A percentile compares a stretch with the other conserved stretches of the same genome.
phyloP scores from a whole-genome alignment of 75 land plant species.

The Azolla pinnata region DNA sequence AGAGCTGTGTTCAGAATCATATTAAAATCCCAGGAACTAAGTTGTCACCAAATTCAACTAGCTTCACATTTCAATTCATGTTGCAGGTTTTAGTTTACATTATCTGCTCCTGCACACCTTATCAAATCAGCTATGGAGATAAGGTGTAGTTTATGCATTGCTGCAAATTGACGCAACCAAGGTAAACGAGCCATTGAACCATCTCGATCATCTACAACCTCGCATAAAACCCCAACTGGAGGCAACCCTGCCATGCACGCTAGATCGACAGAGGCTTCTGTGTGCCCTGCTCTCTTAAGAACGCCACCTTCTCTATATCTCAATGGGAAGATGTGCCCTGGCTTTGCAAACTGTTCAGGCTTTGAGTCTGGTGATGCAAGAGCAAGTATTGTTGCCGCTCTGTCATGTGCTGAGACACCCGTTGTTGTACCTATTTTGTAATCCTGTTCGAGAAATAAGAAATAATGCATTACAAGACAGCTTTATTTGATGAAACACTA shows the following conservation, averaged over 20 bases:
- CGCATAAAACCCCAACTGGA: slow-evolving; percentile 86
- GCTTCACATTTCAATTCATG: neutral
- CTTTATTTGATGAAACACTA: neutral
- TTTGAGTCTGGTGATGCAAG: slow-evolving; percentile 80
- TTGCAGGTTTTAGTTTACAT: neutral
- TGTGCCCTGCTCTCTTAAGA: slow-evolving; percentile 96
- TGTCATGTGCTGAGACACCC: slow-evolving; percentile 90
- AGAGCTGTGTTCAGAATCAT: neutral
- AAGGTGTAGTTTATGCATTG: slow-evolving; percentile 57
- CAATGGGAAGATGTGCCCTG: slow-evolving; percentile 94
- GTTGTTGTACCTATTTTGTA: slow-evolving; percentile 87
- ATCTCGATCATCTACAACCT: slow-evolving; percentile 87
- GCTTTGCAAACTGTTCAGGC: slow-evolving; percentile 75
- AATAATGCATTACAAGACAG: neutral
- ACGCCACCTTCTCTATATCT: slow-evolving; percentile 97
- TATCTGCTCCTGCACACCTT: slow-evolving; percentile 32
- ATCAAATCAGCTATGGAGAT: slow-evolving; percentile 93
- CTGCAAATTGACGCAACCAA: slow-evolving; percentile 68
- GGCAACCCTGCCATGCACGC: slow-evolving; percentile 72
- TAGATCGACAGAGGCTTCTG: slow-evolving; percentile 96
- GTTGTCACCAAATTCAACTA: neutral
- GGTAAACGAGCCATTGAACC: slow-evolving; percentile 97
- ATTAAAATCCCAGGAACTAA: neutral
- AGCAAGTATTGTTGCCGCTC: slow-evolving; percentile 63
- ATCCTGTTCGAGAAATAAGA: slow-evolving; percentile 37